These are phyloP conservation scores for Gautieria morchelliformis DNA, from an alignment of 768 basidiomycete genomes.

Conservation along the genomic window DNA sequence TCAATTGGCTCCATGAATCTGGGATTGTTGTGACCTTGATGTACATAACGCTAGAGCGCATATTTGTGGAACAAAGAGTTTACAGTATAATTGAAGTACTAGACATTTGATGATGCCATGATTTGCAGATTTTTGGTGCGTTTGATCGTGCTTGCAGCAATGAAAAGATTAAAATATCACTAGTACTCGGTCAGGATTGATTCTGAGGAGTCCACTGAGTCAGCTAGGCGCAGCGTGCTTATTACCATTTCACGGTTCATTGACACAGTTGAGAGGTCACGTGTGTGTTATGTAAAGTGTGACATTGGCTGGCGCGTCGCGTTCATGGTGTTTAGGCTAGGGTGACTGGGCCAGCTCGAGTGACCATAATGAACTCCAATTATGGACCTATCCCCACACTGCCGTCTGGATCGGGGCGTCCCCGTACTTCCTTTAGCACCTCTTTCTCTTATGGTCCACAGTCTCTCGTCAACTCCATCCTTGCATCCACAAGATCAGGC, in stretches of 20 bases:
- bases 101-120: too few relatives aligned
- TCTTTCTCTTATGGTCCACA: conserved; percentile 82
- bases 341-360: not conserved
- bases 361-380: conserved; percentile 1
- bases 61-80: not conserved
- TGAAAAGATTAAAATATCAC: too few relatives aligned
- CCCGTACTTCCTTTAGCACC: conserved; percentile 62
- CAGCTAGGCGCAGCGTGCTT: too few relatives aligned
- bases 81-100: too few relatives aligned
- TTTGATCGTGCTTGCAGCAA: too few relatives aligned
- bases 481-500: conserved; percentile 50
- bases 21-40: not conserved
- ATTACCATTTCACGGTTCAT: too few relatives aligned
- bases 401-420: conserved; percentile 23
- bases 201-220: too few relatives aligned
- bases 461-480: conserved; percentile 60
- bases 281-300: conserved; percentile 2
- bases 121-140: too few relatives aligned
- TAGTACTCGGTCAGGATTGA: too few relatives aligned
- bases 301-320: conserved; percentile 6
- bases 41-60: not conserved
- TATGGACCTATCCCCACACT: conserved; percentile 5
- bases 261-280: not conserved
- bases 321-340: not conserved
- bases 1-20: conserved; percentile 3